Percentiles rank a stretch among this genome's conserved stretches.
Evolutionary conservation across 495 filamentous ascomycete genomes (phyloP).

Genomic region (Penicillium canescens): DNA sequence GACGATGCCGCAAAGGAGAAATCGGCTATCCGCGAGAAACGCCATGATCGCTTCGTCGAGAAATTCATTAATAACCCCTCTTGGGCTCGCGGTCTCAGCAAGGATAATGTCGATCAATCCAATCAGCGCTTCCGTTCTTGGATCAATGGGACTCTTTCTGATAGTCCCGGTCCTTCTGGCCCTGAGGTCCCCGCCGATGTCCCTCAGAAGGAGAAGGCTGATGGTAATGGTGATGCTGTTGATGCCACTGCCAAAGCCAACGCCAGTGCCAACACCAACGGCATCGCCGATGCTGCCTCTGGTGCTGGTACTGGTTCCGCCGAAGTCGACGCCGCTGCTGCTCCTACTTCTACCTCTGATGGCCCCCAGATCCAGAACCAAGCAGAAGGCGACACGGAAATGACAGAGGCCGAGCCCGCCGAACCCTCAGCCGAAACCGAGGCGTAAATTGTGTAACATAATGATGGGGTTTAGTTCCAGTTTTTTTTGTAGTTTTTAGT

Average conservation of each 20-base stretch:
- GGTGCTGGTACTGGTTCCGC: too few species aligned
- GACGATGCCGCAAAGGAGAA: conserved; percentile 47
- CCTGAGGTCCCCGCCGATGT: conserved; percentile 4
- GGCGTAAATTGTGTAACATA: not conserved
- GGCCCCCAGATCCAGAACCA: too few species aligned
- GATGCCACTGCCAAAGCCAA: too few species aligned
- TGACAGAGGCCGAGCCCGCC: conserved; percentile 34
- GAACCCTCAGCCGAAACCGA: conserved; percentile 6
- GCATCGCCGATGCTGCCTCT: too few species aligned
- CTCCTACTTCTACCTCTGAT: too few species aligned
- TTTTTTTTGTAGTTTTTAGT: too few species aligned
- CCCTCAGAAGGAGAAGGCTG: conserved; percentile 4
- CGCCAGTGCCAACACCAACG: too few species aligned
- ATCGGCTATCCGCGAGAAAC: conserved; percentile 52
- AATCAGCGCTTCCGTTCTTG: conserved; percentile 61
- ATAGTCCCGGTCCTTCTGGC: conserved; percentile 15
- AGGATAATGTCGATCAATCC: conserved; percentile 68
- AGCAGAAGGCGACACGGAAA: conserved; percentile 33
- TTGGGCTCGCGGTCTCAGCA: conserved; percentile 73
- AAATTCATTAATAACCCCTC: conserved; percentile 71
- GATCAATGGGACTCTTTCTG: conserved; percentile 35
- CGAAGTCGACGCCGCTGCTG: too few species aligned
- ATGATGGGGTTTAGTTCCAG: not conserved
- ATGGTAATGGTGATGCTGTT: not conserved
- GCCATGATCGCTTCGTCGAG: conserved; percentile 65